A percentile compares a stretch with the other conserved stretches of the same genome.
These are phyloP conservation scores for Stellera chamaejasme DNA, from an alignment of 345 rosid genomes.

Conservation along the genomic window DNA sequence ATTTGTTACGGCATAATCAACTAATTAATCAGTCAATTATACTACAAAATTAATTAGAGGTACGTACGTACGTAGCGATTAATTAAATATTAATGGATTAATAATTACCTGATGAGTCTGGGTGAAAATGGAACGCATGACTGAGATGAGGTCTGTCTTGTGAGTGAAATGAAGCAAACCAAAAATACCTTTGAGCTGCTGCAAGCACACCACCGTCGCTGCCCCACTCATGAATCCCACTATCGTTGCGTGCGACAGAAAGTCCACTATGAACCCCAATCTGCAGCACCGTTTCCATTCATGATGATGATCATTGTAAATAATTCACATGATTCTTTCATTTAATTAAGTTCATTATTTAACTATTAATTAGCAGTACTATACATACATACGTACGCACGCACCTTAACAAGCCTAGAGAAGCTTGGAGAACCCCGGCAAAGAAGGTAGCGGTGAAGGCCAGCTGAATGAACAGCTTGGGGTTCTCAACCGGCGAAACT, in stretches of 20 bases:
- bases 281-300: constrained; percentile 32
- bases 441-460: constrained; percentile 84
- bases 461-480: constrained; percentile 60
- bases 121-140: constrained; percentile 67
- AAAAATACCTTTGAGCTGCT: constrained; percentile 85
- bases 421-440: constrained; percentile 76
- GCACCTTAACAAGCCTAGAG: constrained; percentile 86
- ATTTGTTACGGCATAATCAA: too few species aligned
- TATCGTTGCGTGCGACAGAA: constrained; percentile 93
- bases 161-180: constrained; percentile 79
- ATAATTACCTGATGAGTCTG: constrained; percentile 58
- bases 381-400: too few species aligned
- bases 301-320: too few species aligned
- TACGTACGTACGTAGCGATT: too few species aligned
- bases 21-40: too few species aligned
- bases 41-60: too few species aligned
- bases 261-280: constrained; percentile 90
- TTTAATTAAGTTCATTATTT: neutral
- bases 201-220: constrained; percentile 93
- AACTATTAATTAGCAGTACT: neutral
- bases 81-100: neutral
- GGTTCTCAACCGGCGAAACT: constrained; percentile 49
- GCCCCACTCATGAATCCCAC: constrained; percentile 99
- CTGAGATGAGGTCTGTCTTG: constrained; percentile 69
- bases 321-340: neutral